phyloP scores from a whole-genome alignment of 1,284 basidiomycete species.

The Austroboletus novae-zelandiae region DNA sequence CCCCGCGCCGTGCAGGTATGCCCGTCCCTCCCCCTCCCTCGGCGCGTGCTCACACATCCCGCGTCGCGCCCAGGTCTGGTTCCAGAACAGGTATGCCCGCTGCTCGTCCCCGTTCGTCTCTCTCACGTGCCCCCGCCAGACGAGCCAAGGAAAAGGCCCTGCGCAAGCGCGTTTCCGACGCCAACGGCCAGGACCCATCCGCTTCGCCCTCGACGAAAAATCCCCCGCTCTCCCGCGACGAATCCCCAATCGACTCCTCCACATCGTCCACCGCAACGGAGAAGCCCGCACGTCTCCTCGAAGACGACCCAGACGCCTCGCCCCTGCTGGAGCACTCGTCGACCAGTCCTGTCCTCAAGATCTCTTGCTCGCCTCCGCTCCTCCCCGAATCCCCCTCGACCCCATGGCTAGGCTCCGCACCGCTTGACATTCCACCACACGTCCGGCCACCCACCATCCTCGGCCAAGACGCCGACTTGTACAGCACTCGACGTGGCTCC shows the following conservation, averaged over 20 bases:
- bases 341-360: slow-evolving; percentile 35
- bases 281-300: slow-evolving; percentile 14
- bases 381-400: slow-evolving; percentile 36
- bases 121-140: slow-evolving; percentile 33
- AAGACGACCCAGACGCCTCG: slow-evolving; percentile 13
- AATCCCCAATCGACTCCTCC: slow-evolving; percentile 31
- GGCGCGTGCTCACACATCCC: slow-evolving; percentile 19
- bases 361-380: slow-evolving; percentile 37
- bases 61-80: slow-evolving; percentile 67
- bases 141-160: slow-evolving; percentile 78
- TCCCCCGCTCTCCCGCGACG: slow-evolving; percentile 22
- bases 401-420: slow-evolving; percentile 39
- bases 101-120: not conserved
- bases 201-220: slow-evolving; percentile 13
- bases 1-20: slow-evolving; percentile 88
- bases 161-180: slow-evolving; percentile 18
- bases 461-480: slow-evolving; percentile 24
- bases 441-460: slow-evolving; percentile 12
- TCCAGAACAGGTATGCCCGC: slow-evolving; percentile 75
- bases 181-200: slow-evolving; percentile 16
- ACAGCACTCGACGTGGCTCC: slow-evolving; percentile 44
- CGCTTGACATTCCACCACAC: slow-evolving; percentile 25
- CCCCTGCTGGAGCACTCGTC: slow-evolving; percentile 16
- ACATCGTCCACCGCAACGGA: slow-evolving; percentile 33
- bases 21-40: slow-evolving; percentile 14